phyloP scores from a whole-genome alignment of 257 asterid genomes.

The Rehmannia glutinosa region DNA sequence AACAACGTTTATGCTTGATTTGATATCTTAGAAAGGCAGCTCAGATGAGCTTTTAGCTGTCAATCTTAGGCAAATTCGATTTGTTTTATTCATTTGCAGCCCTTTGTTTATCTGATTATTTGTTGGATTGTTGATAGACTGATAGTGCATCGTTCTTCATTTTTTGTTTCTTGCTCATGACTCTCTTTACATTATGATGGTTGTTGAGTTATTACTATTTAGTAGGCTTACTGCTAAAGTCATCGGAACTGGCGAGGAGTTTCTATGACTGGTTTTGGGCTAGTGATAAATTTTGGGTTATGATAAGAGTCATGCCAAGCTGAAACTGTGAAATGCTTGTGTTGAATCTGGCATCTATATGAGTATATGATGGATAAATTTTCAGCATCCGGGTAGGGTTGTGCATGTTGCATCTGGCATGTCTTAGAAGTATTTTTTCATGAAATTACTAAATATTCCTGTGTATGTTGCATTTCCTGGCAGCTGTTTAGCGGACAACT shows the following conservation, averaged over 20 bases:
- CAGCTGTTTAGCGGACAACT: not conserved
- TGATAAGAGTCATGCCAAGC: not conserved
- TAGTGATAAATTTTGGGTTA: not conserved
- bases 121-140: not conserved
- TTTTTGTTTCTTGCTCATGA: not conserved
- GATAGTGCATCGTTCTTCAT: not conserved
- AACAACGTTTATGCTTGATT: not conserved
- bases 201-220: not conserved
- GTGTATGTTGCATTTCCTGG: slow-evolving; percentile 2
- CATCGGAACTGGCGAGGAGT: not conserved
- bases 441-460: not conserved
- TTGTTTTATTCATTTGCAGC: not conserved
- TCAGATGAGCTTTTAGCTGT: slow-evolving; percentile 2
- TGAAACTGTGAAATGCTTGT: not conserved
- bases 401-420: not conserved
- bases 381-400: not conserved
- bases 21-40: not conserved
- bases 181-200: not conserved
- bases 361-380: not conserved
- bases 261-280: not conserved
- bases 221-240: not conserved
- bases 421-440: not conserved
- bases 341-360: not conserved
- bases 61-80: not conserved
- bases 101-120: not conserved